Percentiles rank a stretch among this genome's conserved stretches.
These are phyloP conservation scores for Arabidopsis lyrata DNA, from an alignment of 441 rosid genomes.

Conservation along the genomic window DNA sequence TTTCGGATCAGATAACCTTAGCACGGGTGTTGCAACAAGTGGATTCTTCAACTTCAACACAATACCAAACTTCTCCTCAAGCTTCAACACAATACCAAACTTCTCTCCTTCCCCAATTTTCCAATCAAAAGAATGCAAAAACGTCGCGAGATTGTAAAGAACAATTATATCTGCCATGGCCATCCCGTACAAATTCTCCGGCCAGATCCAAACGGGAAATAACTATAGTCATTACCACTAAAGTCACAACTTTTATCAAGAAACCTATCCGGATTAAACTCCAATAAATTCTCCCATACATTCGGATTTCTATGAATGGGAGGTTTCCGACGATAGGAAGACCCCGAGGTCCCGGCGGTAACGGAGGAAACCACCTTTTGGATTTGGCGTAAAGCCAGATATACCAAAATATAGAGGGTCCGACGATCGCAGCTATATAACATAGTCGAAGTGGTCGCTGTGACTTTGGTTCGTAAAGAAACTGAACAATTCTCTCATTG, in stretches of 20 bases:
- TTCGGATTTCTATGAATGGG: slow-evolving; percentile 45
- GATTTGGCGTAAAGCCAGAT: neutral
- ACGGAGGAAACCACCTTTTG: slow-evolving; percentile 10
- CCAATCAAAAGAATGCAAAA: slow-evolving; percentile 59
- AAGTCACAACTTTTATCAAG: slow-evolving; percentile 44
- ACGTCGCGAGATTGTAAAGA: slow-evolving; percentile 49
- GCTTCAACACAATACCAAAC: slow-evolving; percentile 67
- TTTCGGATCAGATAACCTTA: neutral
- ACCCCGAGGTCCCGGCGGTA: slow-evolving; percentile 30
- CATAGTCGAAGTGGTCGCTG: too few species aligned
- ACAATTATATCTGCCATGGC: slow-evolving; percentile 63
- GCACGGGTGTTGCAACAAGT: neutral
- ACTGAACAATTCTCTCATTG: neutral
- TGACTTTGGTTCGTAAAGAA: neutral
- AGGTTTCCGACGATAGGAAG: slow-evolving; percentile 30
- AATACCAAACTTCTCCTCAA: slow-evolving; percentile 67
- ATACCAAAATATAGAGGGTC: neutral
- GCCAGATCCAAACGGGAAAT: slow-evolving; percentile 62
- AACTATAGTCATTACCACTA: slow-evolving; percentile 50
- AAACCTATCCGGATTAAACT: slow-evolving; percentile 54
- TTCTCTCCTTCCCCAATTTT: slow-evolving; percentile 44
- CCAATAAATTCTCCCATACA: slow-evolving; percentile 51
- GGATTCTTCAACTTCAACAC: slow-evolving; percentile 47
- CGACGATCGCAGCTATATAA: neutral
- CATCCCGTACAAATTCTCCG: slow-evolving; percentile 53